phyloP scores from a whole-genome alignment of 768 basidiomycete species.

The Lactifluus pinguis region DNA sequence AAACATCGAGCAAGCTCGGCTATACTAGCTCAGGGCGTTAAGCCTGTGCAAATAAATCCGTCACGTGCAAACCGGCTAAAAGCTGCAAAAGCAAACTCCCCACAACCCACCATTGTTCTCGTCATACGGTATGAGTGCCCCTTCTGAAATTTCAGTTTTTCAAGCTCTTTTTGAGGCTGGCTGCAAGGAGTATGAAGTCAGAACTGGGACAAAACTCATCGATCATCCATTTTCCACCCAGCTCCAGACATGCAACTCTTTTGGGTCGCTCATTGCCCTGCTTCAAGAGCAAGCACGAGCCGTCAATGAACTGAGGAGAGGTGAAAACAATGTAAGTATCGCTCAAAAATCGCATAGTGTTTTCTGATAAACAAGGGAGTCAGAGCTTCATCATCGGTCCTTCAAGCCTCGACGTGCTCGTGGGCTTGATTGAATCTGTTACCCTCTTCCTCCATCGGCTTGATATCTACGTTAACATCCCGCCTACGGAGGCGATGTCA shows the following conservation, averaged over 20 bases:
- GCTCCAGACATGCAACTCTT: not conserved
- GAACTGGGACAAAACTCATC: not conserved
- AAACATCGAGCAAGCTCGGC: conserved; percentile 73
- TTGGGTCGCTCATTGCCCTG: not conserved
- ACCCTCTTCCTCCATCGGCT: not conserved
- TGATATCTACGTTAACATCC: not conserved
- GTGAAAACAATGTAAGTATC: not conserved
- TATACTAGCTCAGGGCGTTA: conserved; percentile 20
- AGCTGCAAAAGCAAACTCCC: too few species aligned
- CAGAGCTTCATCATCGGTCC: not conserved
- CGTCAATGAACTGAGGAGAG: not conserved
- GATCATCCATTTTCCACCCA: not conserved
- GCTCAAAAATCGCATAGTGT: not conserved
- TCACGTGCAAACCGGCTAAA: too few species aligned
- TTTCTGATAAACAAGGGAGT: not conserved
- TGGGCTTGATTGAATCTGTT: not conserved
- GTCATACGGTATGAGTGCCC: not conserved
- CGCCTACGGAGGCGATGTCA: not conserved
- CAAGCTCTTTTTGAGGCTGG: not conserved
- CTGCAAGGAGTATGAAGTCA: not conserved
- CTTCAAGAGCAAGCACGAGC: not conserved
- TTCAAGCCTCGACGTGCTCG: not conserved
- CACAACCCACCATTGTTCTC: not conserved
- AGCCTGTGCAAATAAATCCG: too few species aligned
- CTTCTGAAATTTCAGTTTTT: not conserved